Evolutionary conservation across 176 grass and related monocot species (phyloP), one percentile per base, ranked within the genome.

Genomic region (Miscanthus lutarioriparius): DNA sequence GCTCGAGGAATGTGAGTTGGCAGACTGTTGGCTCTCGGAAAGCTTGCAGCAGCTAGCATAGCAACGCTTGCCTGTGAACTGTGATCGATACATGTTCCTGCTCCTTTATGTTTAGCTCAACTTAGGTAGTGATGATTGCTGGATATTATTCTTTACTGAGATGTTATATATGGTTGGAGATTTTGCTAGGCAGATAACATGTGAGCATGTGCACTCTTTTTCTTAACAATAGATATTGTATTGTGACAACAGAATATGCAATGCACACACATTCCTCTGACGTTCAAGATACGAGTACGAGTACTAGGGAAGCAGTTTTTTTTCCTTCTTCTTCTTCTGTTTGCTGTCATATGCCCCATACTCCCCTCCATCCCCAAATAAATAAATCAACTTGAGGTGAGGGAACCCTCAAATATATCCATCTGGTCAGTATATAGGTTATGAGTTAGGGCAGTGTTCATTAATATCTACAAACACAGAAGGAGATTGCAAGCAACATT

Each of bases 1-100:
- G 85, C 85, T 87, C 87, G 83, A 71, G 68, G 64, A 84, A 75
- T 64, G 70, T 81, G 89, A 72, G 85, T 72, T 91, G 89, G 51
- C 80, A 81, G 71, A 44, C 30, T 75, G 51, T 86, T 78, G 67
- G 16, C 70, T 72, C 6, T 72, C 6, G 49, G 38, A 80, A 84
- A 85, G 67, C 69, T 62, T 74, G 27, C 58, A 53, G 36, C 5
- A 19, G n/a, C 59, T 74, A 63, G 37, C 70, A 81, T 72, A 72
- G 36, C 69, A 81, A 45, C 63, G 74, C 40, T 61, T 74, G 12
- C 47, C 47, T 86, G 47, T 49, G 47, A 16, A 37, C 47, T 86
- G 47, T 49, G 47, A 16, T 17, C 15, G 15, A 40, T 83, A 76
- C 84, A 83, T 87, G 84, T 84, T 87, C 75, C 68, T 80, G 51